phyloP scores from a whole-genome alignment of 148 eudicot genomes.

The Nepenthes mirabilis region DNA sequence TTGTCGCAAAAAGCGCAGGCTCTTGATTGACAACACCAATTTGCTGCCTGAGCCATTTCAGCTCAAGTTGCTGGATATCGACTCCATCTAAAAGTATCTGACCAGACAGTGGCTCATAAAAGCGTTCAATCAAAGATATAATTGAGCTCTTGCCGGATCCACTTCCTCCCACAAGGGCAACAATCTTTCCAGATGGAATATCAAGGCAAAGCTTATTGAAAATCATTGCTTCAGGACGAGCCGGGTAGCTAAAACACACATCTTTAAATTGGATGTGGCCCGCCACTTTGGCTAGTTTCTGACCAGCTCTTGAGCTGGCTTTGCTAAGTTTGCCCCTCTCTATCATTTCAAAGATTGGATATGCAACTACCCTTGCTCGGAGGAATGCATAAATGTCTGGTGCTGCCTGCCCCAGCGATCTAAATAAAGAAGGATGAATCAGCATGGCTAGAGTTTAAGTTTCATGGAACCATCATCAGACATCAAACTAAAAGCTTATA shows the following conservation, averaged over 20 bases:
- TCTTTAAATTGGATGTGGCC: conserved; percentile 79
- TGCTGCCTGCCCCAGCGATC: conserved; percentile 94
- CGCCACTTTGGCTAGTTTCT: conserved; percentile 41
- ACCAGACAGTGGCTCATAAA: conserved; percentile 5
- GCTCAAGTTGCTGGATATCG: not conserved
- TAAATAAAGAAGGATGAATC: conserved; percentile 13
- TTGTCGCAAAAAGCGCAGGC: conserved; percentile 7
- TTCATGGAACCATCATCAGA: not conserved
- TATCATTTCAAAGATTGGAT: conserved; percentile 83
- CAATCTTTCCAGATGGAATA: conserved; percentile 2
- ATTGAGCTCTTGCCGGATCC: conserved; percentile 2
- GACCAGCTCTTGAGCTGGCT: conserved; percentile 32
- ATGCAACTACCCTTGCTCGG: conserved; percentile 71
- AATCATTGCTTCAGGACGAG: not conserved
- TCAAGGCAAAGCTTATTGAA: not conserved
- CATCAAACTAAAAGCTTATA: not conserved
- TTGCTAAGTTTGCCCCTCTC: conserved; percentile 45
- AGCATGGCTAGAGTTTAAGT: not conserved
- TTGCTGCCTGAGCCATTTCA: conserved; percentile 8
- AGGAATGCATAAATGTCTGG: conserved; percentile 86
- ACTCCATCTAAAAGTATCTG: conserved; percentile 3
- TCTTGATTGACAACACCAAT: conserved; percentile 12
- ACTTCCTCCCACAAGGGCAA: conserved; percentile 1
- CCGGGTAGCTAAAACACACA: conserved; percentile 16
- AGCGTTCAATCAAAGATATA: conserved; percentile 5